phyloP scores from a whole-genome alignment of 2,329 filamentous ascomycete species.

The Periconia sp. region DNA sequence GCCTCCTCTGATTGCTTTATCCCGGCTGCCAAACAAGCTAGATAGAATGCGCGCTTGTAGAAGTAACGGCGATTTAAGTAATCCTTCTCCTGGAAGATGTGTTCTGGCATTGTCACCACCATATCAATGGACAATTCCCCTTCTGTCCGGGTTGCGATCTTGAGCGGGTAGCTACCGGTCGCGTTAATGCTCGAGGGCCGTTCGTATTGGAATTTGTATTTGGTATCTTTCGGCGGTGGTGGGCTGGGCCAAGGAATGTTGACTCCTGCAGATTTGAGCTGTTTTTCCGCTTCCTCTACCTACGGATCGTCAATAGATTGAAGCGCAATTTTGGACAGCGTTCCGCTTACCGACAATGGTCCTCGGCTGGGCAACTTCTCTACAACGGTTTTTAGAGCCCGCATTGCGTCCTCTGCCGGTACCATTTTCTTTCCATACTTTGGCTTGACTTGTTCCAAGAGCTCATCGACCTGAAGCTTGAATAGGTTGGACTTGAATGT shows the following conservation, averaged over 20 bases:
- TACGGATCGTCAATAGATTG: slow-evolving; percentile 43
- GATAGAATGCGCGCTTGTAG: slow-evolving; percentile 90
- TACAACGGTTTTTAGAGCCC: slow-evolving; percentile 62
- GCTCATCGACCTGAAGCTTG: slow-evolving; percentile 70
- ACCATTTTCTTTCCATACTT: slow-evolving; percentile 64
- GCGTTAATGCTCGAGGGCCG: slow-evolving; percentile 83
- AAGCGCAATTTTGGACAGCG: too few relatives aligned
- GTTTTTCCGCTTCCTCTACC: slow-evolving; percentile 72
- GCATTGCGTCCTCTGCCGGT: slow-evolving; percentile 58
- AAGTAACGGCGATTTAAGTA: slow-evolving; percentile 93
- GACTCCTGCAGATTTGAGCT: slow-evolving; percentile 70
- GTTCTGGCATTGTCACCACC: slow-evolving; percentile 81
- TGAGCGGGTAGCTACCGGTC: slow-evolving; percentile 83
- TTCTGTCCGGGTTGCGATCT: slow-evolving; percentile 72
- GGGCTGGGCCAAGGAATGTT: slow-evolving; percentile 86
- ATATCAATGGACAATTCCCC: slow-evolving; percentile 72
- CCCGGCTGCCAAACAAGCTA: slow-evolving; percentile 78
- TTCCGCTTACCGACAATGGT: slow-evolving; percentile 50
- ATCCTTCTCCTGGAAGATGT: slow-evolving; percentile 91
- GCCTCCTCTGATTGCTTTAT: slow-evolving; percentile 65
- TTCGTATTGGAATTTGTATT: slow-evolving; percentile 81
- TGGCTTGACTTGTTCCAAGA: slow-evolving; percentile 63
- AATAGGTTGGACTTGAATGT: slow-evolving; percentile 72
- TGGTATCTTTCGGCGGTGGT: slow-evolving; percentile 73
- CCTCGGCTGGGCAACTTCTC: slow-evolving; percentile 61